Evolutionary conservation across 2,329 filamentous ascomycete species (phyloP), one percentile per base, ranked within the genome.

Genomic region (Paradendryphiella salina): DNA sequence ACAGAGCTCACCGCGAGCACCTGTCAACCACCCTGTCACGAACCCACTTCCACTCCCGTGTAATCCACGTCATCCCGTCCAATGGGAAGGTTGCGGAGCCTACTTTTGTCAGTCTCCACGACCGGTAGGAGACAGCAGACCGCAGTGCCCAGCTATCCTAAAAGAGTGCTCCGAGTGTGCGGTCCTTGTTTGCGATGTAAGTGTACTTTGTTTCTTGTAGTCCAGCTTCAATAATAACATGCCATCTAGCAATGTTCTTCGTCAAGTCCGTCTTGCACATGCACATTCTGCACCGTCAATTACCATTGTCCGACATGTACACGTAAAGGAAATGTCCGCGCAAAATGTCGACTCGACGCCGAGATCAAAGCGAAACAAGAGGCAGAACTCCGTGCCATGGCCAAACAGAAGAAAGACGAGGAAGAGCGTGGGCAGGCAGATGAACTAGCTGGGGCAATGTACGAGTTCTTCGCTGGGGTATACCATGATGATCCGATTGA

Each of bases 71-170:
- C 74, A 76, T 58, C 74, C 74, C 9, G 74, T 76, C 3, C 73
- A 76, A 42, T 76, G 74, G 74, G 65, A 74, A 58, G 74, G 74
- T 13, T 76, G 74, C 46, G 74, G 74, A 2, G 67, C 71, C 2
- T 76, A 75, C 54, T 76, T 75, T 47, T 76, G 74, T 51, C 72
- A 73, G 40, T 69, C 66, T 46, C 64, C 69, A 9, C 56, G 73
- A 20, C 70, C 72, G 3, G 65, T 73, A 10, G 73, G 74, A 18
- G 74, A 76, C 42, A 65, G 64, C 26, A 59, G 73, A 50, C 65
- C 65, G 21, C 65, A 70, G 35, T 76, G 73, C 46, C 70, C 63
- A 3, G 71, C 65, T 3, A 51, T 63, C 1, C 46, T 75, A 9
- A 73, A 69, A 41, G 73, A 75, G 42, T 76, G 74, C 57, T 59